Percentiles rank a stretch among this genome's conserved stretches.
phyloP scores from a whole-genome alignment of 352 stramenopile species.

The Phytopythium helicoides region DNA sequence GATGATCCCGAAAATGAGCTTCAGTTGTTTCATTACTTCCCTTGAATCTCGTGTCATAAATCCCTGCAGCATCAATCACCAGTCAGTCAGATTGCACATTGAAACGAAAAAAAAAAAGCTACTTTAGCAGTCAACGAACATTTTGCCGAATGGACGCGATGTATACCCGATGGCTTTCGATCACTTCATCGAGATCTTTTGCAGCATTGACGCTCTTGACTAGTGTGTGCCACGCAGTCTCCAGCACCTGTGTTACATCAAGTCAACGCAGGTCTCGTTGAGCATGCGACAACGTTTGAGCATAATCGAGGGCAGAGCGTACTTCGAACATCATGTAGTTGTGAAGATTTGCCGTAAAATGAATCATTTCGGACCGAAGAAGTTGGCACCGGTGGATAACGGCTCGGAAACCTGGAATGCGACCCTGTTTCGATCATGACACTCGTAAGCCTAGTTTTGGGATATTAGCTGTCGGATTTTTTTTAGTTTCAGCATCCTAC shows the following conservation, averaged over 20 bases:
- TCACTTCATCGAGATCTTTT: conserved; percentile 94
- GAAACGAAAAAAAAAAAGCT: neutral
- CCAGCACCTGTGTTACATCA: conserved; percentile 64
- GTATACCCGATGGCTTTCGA: conserved; percentile 95
- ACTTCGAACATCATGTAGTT: conserved; percentile 99
- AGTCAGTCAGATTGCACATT: neutral
- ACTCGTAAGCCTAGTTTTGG: too few relatives aligned
- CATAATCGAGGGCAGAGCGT: neutral
- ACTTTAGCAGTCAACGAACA: conserved; percentile 36
- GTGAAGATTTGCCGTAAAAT: conserved; percentile 97
- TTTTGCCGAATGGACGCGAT: conserved; percentile 90
- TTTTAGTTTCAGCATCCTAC: conserved; percentile 29
- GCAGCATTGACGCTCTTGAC: conserved; percentile 88
- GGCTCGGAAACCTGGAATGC: conserved; percentile 47
- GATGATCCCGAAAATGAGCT: conserved; percentile 79
- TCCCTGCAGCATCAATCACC: conserved; percentile 32
- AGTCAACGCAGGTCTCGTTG: neutral
- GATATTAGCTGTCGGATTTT: too few relatives aligned
- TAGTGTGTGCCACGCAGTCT: conserved; percentile 94
- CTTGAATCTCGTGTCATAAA: conserved; percentile 83
- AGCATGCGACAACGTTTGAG: neutral
- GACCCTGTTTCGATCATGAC: conserved; percentile 39
- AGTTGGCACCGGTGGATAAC: conserved; percentile 94
- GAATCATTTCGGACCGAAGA: conserved; percentile 96
- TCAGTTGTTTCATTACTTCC: conserved; percentile 72